Percentiles rank a stretch among this genome's conserved stretches.
Conservation (phyloP, 2,329 filamentous ascomycete species). For the Simplicillium sp. region DNA sequence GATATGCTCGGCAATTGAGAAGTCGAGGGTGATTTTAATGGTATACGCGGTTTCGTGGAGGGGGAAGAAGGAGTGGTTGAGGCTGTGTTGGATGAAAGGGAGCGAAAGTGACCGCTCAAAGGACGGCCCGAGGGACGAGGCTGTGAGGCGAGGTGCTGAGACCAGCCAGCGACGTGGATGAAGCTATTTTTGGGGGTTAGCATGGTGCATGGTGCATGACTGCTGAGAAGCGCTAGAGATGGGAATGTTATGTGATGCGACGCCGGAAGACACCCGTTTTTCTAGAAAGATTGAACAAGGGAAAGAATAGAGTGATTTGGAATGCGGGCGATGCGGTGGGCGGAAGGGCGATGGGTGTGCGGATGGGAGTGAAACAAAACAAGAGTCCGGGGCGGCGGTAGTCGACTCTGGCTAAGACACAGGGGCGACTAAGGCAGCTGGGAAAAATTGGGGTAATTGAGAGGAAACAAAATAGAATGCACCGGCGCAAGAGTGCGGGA, state of each 20-base stretch:
- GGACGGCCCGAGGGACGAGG: slow-evolving; percentile 20
- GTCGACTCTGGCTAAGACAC: no score
- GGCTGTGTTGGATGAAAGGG: slow-evolving; percentile 40
- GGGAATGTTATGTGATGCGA: no score
- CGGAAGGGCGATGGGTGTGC: no score
- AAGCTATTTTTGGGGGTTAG: slow-evolving; percentile 28
- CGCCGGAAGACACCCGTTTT: no score
- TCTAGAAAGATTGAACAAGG: slow-evolving; percentile 1
- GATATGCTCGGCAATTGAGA: slow-evolving; percentile 25
- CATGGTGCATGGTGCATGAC: no score
- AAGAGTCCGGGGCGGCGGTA: no score
- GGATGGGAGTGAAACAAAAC: no score
- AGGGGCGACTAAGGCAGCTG: no score
- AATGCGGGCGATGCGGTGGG: no score
- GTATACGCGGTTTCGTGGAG: slow-evolving; percentile 24
- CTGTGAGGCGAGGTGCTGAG: slow-evolving; percentile 29
- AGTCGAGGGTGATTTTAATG: slow-evolving; percentile 27
- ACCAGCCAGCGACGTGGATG: slow-evolving; percentile 43
- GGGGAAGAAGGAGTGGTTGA: slow-evolving; percentile 14
- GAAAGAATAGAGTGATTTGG: background rate
- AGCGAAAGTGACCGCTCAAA: slow-evolving; percentile 38
- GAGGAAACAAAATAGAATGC: background rate
- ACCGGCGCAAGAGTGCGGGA: no score
- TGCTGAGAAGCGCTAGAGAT: no score
- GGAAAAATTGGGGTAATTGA: background rate